Evolutionary conservation across 2,329 filamentous ascomycete species (phyloP), one percentile per base, ranked within the genome.

Genomic region (Chrysoporthe austroafricana): DNA sequence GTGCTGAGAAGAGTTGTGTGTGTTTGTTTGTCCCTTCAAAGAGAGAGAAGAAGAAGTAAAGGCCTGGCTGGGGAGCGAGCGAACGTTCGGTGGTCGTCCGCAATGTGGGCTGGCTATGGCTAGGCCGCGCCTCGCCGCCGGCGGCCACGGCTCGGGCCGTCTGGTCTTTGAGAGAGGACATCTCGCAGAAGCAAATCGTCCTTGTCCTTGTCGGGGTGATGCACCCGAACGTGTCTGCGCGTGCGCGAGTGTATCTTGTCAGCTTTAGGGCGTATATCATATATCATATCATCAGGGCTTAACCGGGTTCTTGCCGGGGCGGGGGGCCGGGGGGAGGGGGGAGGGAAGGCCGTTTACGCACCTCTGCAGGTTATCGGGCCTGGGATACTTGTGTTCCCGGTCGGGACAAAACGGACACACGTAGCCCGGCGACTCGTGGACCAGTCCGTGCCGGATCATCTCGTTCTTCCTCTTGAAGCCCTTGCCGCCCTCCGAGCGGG

Each of bases 351-450:
- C 26, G 26, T 26, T 26, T 26, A 77, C 86, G 72, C 84, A 96
- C 93, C 95, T 89, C 82, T 97, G 95, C 66, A 99, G 82, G 82
- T 98, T 98, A 78, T 99, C 96, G 44, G 96, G 96, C 73, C 96
- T 86, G 5, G 96, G 96, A 77, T 98, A 98, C 76, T 91, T 94
- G 78, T 97, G 95, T 77, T 97, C 94, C 72, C 94, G 86, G 74
- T 97, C 94, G 1, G 93, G 92, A 77, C 96, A 99, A 76, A 97
- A 98, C 0, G 96, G 96, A 77, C 96, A 99, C 42, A 97, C 90
- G 75, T 98, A 99, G 69, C 95, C 95, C 1, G 96, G 96, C 8
- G 93, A 97, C 72, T 94, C 91, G 75, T 99, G 96, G 4, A 98
- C 96, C 3, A 98, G 85, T 1, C 95, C 94, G 75, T 91, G 89